phyloP scores from a whole-genome alignment of 2,329 filamentous ascomycete genomes.

The Aureobasidium melanogenum region DNA sequence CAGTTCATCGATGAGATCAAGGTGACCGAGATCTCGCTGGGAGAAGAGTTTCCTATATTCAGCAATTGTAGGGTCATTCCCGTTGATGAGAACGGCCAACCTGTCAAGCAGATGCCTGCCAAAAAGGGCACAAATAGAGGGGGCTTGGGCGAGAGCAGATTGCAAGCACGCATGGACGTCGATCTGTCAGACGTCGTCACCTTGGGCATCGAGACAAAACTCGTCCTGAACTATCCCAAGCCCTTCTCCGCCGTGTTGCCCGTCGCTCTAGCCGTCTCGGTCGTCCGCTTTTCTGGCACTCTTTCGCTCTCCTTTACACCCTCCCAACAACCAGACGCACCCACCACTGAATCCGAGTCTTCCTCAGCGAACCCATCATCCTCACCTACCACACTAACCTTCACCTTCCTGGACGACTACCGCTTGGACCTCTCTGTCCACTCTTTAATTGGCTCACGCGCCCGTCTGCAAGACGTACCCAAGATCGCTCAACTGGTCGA shows the following conservation, averaged over 20 bases:
- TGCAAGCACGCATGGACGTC: slow-evolving; percentile 95
- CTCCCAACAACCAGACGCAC: slow-evolving; percentile 30
- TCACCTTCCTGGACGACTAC: slow-evolving; percentile 88
- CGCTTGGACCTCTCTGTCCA: slow-evolving; percentile 73
- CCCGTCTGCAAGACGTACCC: slow-evolving; percentile 72
- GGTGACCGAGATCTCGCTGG: slow-evolving; percentile 86
- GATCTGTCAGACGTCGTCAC: slow-evolving; percentile 95
- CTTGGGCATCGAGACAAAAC: slow-evolving; percentile 84
- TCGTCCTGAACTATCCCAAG: slow-evolving; percentile 91
- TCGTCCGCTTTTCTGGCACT: slow-evolving; percentile 91
- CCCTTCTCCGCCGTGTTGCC: slow-evolving; percentile 81
- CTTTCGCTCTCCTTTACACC: slow-evolving; percentile 90
- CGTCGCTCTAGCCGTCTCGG: slow-evolving; percentile 81
- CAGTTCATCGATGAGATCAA: slow-evolving; percentile 90
- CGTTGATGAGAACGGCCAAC: slow-evolving; percentile 66
- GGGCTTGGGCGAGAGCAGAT: slow-evolving; percentile 55
- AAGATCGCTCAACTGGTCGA: slow-evolving; percentile 83
- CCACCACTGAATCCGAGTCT: slow-evolving; percentile 7
- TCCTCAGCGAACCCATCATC: slow-evolving; percentile 8
- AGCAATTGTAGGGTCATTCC: slow-evolving; percentile 96
- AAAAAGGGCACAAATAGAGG: slow-evolving; percentile 38
- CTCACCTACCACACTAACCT: slow-evolving; percentile 69
- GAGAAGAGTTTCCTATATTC: slow-evolving; percentile 97
- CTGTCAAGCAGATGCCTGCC: slow-evolving; percentile 32
- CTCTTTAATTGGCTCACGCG: slow-evolving; percentile 70